Conservation (phyloP, 2,329 filamentous ascomycete species). For the Trichophyton simii region DNA sequence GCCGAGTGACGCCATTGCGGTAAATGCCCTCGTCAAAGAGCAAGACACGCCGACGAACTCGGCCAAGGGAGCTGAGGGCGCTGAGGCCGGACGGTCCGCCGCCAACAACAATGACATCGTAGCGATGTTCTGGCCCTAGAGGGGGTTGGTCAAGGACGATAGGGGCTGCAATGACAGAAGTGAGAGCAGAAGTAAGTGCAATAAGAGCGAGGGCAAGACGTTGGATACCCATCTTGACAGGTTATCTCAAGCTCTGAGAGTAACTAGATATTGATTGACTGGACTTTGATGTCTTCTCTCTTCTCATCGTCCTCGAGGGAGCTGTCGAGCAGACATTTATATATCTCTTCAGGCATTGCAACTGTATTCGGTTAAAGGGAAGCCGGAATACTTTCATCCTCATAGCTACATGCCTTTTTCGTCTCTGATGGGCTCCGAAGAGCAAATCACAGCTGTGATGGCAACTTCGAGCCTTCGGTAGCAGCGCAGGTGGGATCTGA, state of each 20-base stretch:
- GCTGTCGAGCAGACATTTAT: no score
- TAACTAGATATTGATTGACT: no score
- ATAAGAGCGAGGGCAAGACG: not conserved
- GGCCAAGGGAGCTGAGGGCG: slow-evolving; percentile 45
- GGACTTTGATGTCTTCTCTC: no score
- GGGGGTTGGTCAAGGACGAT: not conserved
- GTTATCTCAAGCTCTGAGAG: no score
- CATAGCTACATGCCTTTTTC: no score
- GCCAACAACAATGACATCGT: slow-evolving; percentile 47
- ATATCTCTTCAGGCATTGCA: no score
- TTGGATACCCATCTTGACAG: not conserved
- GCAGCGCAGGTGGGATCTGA: no score
- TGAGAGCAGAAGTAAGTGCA: not conserved
- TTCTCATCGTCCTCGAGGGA: not conserved
- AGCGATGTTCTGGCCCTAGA: slow-evolving; percentile 17
- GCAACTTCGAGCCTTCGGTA: no score
- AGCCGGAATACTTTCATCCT: no score
- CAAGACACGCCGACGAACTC: slow-evolving; percentile 43
- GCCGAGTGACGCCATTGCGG: slow-evolving; percentile 44
- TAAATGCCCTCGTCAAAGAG: slow-evolving; percentile 49
- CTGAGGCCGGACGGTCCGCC: slow-evolving; percentile 46
- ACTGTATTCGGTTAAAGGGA: no score
- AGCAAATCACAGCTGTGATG: no score
- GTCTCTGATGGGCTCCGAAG: no score
- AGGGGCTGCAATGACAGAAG: not conserved